A percentile compares a stretch with the other conserved stretches of the same genome.
phyloP scores from a whole-genome alignment of 2,329 filamentous ascomycete species.

The Phyllosticta capitalensis region DNA sequence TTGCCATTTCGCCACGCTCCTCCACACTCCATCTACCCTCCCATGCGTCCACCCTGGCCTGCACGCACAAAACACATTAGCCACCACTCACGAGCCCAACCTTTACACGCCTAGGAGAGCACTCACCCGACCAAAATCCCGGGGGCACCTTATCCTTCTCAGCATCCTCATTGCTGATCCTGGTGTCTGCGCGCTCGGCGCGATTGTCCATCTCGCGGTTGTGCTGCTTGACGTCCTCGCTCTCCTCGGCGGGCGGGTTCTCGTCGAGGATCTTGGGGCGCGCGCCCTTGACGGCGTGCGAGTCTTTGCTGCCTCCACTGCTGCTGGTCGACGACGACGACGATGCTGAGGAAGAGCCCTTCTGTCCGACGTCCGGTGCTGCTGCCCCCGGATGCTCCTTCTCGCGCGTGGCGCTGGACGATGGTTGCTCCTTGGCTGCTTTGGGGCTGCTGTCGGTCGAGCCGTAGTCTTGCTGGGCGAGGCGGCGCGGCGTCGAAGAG shows the following conservation, averaged over 20 bases:
- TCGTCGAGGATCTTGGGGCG: conserved; percentile 35
- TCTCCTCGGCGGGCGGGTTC: conserved; percentile 22
- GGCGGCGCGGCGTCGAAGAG: conserved; percentile 19
- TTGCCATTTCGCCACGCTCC: too few relatives aligned
- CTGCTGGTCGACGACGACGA: conserved; percentile 16
- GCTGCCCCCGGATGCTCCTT: conserved; percentile 38
- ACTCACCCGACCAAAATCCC: conserved; percentile 32
- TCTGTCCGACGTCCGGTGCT: conserved; percentile 32
- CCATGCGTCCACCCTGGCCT: conserved; percentile 21
- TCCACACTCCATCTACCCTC: too few relatives aligned
- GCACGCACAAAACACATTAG: neutral
- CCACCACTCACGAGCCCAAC: neutral
- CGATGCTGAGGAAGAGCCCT: conserved; percentile 20
- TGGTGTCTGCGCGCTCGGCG: conserved; percentile 32
- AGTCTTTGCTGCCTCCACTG: neutral
- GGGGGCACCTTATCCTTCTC: conserved; percentile 32
- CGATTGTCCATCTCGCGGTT: conserved; percentile 35
- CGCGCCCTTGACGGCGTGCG: conserved; percentile 24
- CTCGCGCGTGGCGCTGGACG: conserved; percentile 24
- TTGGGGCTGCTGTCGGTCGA: conserved; percentile 32
- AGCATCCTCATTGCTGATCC: conserved; percentile 27
- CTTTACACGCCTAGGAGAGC: too few relatives aligned
- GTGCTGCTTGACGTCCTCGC: conserved; percentile 31
- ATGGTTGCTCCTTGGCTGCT: conserved; percentile 32
- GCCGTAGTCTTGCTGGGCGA: conserved; percentile 34